Conservation (phyloP, 2,329 filamentous ascomycete species). For the Bipolaris bicolor region DNA sequence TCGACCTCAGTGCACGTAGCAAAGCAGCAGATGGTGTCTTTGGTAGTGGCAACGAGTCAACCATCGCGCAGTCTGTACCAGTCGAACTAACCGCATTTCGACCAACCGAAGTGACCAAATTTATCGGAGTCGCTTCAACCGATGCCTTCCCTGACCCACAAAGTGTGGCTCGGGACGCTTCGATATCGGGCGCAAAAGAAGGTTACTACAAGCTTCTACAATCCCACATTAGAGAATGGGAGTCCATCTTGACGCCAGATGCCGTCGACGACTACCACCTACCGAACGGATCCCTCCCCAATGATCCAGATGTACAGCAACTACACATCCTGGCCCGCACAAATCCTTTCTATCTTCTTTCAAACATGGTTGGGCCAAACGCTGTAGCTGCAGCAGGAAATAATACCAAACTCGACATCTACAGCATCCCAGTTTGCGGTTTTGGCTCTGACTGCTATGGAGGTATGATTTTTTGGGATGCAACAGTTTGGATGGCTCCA, state of each 20-base stretch:
- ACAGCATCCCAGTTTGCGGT: slow-evolving; percentile 72
- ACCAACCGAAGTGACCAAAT: slow-evolving; percentile 67
- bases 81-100: slow-evolving; percentile 61
- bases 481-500: slow-evolving; percentile 72
- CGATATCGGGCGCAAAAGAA: slow-evolving; percentile 54
- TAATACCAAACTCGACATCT: slow-evolving; percentile 60
- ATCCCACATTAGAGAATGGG: slow-evolving; percentile 68
- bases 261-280: slow-evolving; percentile 69
- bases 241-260: slow-evolving; percentile 62
- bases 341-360: slow-evolving; percentile 63
- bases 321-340: slow-evolving; percentile 62
- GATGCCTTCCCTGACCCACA: slow-evolving; percentile 69
- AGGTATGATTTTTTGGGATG: slow-evolving; percentile 70
- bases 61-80: slow-evolving; percentile 66
- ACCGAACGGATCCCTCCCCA: slow-evolving; percentile 62
- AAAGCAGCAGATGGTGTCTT: slow-evolving; percentile 58
- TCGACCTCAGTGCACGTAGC: slow-evolving; percentile 52
- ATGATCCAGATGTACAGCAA: slow-evolving; percentile 63
- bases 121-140: slow-evolving; percentile 69
- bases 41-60: slow-evolving; percentile 62
- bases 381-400: slow-evolving; percentile 58
- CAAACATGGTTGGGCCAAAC: slow-evolving; percentile 62
- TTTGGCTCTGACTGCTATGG: slow-evolving; percentile 71
- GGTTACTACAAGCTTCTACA: slow-evolving; percentile 64
- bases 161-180: slow-evolving; percentile 62